These are phyloP conservation scores for Phylloporus scabripes DNA, from an alignment of 768 basidiomycete genomes.

Conservation along the genomic window DNA sequence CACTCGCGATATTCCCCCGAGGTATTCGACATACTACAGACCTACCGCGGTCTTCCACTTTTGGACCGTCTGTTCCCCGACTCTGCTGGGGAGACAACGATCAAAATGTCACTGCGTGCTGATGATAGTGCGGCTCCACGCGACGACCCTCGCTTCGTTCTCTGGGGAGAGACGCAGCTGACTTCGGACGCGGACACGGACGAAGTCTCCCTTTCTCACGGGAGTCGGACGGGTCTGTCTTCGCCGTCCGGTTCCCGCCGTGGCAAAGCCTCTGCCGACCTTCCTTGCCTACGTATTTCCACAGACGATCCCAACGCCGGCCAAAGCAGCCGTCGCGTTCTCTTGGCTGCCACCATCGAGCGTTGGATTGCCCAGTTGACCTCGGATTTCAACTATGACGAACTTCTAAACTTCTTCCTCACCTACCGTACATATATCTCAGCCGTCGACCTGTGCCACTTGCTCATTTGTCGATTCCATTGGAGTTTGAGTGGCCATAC, in stretches of 20 bases:
- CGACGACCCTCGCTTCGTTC: constrained; percentile 86
- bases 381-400: constrained; percentile 79
- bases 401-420: constrained; percentile 85
- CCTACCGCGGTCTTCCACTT: constrained; percentile 68
- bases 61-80: constrained; percentile 61
- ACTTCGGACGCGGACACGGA: constrained; percentile 32
- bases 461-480: constrained; percentile 83
- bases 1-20: constrained; percentile 66
- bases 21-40: constrained; percentile 78
- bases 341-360: constrained; percentile 90
- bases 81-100: constrained; percentile 56
- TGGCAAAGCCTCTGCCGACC: constrained; percentile 21
- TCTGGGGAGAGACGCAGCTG: constrained; percentile 67
- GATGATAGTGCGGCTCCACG: constrained; percentile 69
- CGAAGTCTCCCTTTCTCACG: constrained; percentile 36
- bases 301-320: constrained; percentile 29
- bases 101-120: constrained; percentile 61
- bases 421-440: constrained; percentile 85
- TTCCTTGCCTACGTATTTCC: constrained; percentile 26
- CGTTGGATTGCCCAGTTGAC: constrained; percentile 92
- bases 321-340: constrained; percentile 32
- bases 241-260: constrained; percentile 37
- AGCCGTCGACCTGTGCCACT: constrained; percentile 71
- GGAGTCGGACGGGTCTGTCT: constrained; percentile 36
- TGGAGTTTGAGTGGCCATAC: constrained; percentile 58